Evolutionary conservation across 225 moss, liverwort and hornwort species (phyloP), one percentile per base, ranked within the genome.

Genomic region (Polytrichum commune): DNA sequence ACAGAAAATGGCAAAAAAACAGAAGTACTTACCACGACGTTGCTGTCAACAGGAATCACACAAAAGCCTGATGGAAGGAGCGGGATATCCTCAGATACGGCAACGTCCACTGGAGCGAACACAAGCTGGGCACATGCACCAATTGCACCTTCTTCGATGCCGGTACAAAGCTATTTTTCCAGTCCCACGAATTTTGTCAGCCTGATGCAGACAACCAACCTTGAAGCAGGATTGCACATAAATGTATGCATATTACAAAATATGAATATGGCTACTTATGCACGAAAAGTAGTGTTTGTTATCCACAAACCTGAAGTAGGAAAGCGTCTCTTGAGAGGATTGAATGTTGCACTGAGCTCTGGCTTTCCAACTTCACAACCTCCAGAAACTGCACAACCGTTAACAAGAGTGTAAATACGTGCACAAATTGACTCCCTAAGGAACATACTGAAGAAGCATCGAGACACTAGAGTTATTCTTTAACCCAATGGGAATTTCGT

Each of bases 71-170:
- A 90, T 25, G 90, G 86, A 60, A 90, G 90, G 58, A 90, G 82
- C 1, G 97, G 94, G 71, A 97, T 91, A 64, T 97, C 91, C 29
- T 97, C 94, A 20, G 94, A 85, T 67, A 97, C 80, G 29, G 87
- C 92, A 62, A 87, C 90, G 62, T 97, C 97, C 62, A 97, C 97
- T 6, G 97, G 97, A 53, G 97, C 97, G 57, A 94, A 97, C 24
- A 97, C 97, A 70, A 97, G 80, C 70, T 97, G 94, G 3, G 97
- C 94, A 80, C 94, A 91, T 5, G 94, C 91, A 22, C 97, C 97
- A 61, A 97, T 90, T 25, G 97, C 94, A 79, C 84, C 89, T 75
- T 97, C 97, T 64, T 97, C 97, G 53, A 97, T 90, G 29, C 97
- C 97, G n/a, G 92, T 97, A 72, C 94, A 97, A 53, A 97, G 84